These are phyloP conservation scores for Escallonia herrerae DNA, from an alignment of 129 eudicot species.

Conservation along the genomic window DNA sequence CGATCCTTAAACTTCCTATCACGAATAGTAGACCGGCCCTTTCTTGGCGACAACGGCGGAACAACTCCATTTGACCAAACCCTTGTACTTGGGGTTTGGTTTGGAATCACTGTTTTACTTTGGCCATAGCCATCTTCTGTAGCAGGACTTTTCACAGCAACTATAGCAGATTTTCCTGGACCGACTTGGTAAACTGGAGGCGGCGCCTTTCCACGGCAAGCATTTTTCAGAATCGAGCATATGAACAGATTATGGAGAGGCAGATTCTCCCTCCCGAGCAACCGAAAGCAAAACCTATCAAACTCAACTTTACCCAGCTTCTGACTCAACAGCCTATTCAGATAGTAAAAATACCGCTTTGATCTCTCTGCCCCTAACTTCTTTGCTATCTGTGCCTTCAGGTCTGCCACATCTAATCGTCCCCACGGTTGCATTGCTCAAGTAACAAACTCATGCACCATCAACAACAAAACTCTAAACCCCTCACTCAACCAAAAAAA, in stretches of 20 bases:
- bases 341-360: neutral
- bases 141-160: neutral
- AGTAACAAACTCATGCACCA: neutral
- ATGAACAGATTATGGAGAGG: slow-evolving; percentile 12
- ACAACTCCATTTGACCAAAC: slow-evolving; percentile 7
- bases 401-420: neutral
- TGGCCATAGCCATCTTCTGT: neutral
- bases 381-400: slow-evolving; percentile 14
- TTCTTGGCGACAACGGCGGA: neutral
- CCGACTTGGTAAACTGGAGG: neutral
- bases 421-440: slow-evolving; percentile 2
- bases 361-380: slow-evolving; percentile 9
- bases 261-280: slow-evolving; percentile 9
- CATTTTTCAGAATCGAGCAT: slow-evolving; percentile 5
- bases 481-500: neutral
- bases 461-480: neutral
- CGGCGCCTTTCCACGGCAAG: slow-evolving; percentile 4
- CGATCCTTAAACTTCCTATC: slow-evolving; percentile 1
- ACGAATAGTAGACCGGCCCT: slow-evolving; percentile 2
- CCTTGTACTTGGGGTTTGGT: neutral
- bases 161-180: neutral
- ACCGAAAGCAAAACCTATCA: slow-evolving; percentile 6
- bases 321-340: slow-evolving; percentile 5
- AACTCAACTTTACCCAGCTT: slow-evolving; percentile 4
- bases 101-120: neutral